Evolutionary conservation across 2,329 filamentous ascomycete genomes (phyloP), one percentile per base, ranked within the genome.

Genomic region (Fulvia fulva): DNA sequence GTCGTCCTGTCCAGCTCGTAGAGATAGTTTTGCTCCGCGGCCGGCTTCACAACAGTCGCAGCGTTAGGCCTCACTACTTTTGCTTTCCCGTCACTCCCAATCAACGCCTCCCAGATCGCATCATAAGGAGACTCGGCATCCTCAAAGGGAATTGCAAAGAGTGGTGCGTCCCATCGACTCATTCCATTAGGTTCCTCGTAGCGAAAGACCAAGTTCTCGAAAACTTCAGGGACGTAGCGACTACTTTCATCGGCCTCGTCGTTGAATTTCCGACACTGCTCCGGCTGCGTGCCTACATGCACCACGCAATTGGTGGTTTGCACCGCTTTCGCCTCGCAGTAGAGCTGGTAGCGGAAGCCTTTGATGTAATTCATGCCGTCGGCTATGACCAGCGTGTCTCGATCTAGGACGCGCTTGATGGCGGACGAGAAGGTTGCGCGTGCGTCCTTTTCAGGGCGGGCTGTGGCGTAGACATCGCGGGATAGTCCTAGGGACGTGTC

Each of bases 361-460:
- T 94, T 94, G 76, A 95, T 95, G 75, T 94, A 95, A 74, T 94
- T 94, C 60, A 90, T 77, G 1, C 87, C 86, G 71, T 95, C 90
- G 16, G 91, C 83, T 49, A 95, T 84, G 53, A 94, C 88, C 58
- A 95, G 85, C 68, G 90, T 87, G 67, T 85, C 84, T 57, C 85
- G 82, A 60, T 83, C 85, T 28, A 95, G 80, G 51, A 86, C 82
- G 45, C 90, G 82, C 78, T 93, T 93, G 47, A 93, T 87, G 60
- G 90, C 89, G 60, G 83, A 90, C 72, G 89, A 90, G 56, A 90
- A 80, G 44, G 85, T 81, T 1, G 90, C 90, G 25, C 90, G 84
- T 1, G 89, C 90, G 75, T 93, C 88, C 73, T 95, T 95, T 71
- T 95, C 90, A 1, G 86, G 82, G 66, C 89, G 89, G 58, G 89